Evolutionary conservation across 257 asterid genomes (phyloP).

Genomic region (Pogostemon cablin): DNA sequence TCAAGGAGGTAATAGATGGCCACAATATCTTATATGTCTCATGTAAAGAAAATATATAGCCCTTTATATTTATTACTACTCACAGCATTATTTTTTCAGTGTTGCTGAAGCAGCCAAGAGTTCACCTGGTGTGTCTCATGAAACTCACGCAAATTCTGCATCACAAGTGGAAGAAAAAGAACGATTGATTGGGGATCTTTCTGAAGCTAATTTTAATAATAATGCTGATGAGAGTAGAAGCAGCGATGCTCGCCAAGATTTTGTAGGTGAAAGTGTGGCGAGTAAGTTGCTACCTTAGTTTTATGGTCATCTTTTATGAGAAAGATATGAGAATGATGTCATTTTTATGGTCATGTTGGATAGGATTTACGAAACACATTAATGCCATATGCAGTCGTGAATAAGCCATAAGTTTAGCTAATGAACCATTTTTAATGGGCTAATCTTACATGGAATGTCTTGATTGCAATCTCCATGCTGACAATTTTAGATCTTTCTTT

Average conservation of each 20-base stretch:
- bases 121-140: conserved; percentile 36
- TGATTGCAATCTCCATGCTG: conserved; percentile 32
- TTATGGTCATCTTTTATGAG: conserved; percentile 20
- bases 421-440: conserved; percentile 21
- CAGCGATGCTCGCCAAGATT: conserved; percentile 37
- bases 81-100: conserved; percentile 36
- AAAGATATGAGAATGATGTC: conserved; percentile 10
- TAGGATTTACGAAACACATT: not conserved
- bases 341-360: conserved; percentile 26
- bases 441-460: conserved; percentile 12
- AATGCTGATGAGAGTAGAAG: conserved; percentile 45
- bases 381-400: conserved; percentile 23
- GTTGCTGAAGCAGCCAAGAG: conserved; percentile 47
- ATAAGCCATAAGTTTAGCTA: conserved; percentile 15
- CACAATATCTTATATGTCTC: conserved; percentile 26
- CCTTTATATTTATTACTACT: conserved; percentile 25
- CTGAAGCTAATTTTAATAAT: conserved; percentile 37
- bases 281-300: conserved; percentile 42
- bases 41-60: not conserved
- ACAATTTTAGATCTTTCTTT: conserved; percentile 32
- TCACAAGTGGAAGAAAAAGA: conserved; percentile 45
- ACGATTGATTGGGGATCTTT: conserved; percentile 37
- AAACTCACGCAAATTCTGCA: conserved; percentile 38
- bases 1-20: conserved; percentile 56
- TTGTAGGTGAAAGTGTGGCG: conserved; percentile 33